phyloP scores from a whole-genome alignment of 331 rosid genomes.

The Dryas integrifolia region DNA sequence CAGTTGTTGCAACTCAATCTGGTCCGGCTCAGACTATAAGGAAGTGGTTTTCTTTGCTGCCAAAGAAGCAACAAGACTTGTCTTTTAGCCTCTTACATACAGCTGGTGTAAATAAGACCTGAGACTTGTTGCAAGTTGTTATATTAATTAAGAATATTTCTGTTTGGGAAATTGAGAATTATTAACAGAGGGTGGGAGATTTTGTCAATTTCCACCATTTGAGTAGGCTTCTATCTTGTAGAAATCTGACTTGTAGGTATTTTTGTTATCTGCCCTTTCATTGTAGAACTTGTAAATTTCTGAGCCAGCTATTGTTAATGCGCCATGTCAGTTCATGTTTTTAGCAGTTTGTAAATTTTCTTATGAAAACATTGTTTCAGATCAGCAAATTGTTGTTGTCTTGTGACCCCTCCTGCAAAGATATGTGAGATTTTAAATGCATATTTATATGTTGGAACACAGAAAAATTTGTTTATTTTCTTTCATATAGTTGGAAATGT shows the following conservation, averaged over 20 bases:
- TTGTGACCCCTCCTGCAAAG: neutral
- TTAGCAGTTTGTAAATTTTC: neutral
- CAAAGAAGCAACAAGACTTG: constrained; percentile 50
- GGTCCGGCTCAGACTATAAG: constrained; percentile 41
- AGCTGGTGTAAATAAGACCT: constrained; percentile 26
- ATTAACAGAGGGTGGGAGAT: neutral
- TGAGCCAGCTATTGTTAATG: neutral
- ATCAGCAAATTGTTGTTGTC: neutral
- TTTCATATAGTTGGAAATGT: too few species aligned
- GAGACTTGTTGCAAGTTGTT: neutral
- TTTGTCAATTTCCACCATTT: neutral
- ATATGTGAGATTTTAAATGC: neutral
- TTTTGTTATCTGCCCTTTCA: neutral
- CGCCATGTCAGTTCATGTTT: neutral
- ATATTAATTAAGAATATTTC: neutral
- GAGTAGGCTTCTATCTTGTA: neutral
- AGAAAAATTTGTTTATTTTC: too few species aligned
- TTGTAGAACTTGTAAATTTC: neutral
- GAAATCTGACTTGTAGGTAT: neutral
- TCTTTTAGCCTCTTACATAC: constrained; percentile 38
- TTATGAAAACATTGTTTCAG: neutral
- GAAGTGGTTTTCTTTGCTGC: constrained; percentile 62
- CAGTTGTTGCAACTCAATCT: constrained; percentile 24
- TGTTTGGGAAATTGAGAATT: neutral
- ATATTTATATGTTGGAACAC: too few species aligned